Conservation (phyloP, 228 moss, liverwort and hornwort species). For the Sphagnum fallax region DNA sequence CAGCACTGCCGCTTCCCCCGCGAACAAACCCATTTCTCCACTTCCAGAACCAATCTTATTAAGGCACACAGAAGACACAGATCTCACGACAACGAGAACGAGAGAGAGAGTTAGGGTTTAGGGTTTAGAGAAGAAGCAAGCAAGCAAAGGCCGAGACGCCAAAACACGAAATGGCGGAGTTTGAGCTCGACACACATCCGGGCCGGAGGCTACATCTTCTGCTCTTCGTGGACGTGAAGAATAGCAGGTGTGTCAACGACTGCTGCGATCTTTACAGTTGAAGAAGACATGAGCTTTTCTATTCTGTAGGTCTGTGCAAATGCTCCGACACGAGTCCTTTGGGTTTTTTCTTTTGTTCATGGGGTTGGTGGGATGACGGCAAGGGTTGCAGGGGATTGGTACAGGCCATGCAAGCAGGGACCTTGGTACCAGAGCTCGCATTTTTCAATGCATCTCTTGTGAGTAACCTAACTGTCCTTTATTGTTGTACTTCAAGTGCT, state of each 20-base stretch:
- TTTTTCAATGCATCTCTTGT: conserved; percentile 81
- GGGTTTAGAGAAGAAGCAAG: too few species aligned
- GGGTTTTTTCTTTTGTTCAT: neutral
- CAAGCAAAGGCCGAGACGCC: too few species aligned
- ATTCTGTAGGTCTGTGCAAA: neutral
- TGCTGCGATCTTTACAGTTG: neutral
- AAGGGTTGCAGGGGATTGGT: conserved; percentile 57
- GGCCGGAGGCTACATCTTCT: conserved; percentile 68
- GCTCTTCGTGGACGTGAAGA: conserved; percentile 59
- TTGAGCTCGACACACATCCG: conserved; percentile 62
- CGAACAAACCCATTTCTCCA: too few species aligned
- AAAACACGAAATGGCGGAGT: conserved; percentile 35
- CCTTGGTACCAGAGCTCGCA: conserved; percentile 68
- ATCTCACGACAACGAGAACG: too few species aligned
- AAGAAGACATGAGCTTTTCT: neutral
- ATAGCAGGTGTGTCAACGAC: conserved; percentile 49
- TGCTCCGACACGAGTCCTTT: neutral
- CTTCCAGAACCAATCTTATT: too few species aligned
- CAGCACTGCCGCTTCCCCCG: too few species aligned
- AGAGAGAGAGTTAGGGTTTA: too few species aligned
- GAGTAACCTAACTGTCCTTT: conserved; percentile 5
- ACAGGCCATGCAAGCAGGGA: conserved; percentile 67
- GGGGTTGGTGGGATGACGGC: neutral
- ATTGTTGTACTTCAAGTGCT: neutral
- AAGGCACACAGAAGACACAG: too few species aligned